Evolutionary conservation across 2,329 filamentous ascomycete genomes (phyloP).

Genomic region (Botrytis hyacinthi): DNA sequence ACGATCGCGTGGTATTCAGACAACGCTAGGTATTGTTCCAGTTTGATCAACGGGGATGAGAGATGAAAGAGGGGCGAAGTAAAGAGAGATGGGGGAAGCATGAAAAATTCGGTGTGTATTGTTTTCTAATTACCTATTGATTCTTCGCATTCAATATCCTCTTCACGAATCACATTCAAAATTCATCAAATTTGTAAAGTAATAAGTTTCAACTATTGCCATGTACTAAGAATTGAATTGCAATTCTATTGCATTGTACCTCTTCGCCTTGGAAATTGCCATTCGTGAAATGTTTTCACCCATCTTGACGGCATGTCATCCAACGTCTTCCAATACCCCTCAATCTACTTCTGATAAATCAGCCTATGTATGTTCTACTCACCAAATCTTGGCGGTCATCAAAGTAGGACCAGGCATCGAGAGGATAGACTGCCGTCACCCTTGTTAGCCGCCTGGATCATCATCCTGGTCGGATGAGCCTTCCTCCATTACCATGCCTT

Average conservation of each 20-base stretch:
- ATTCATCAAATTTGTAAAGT: constrained; percentile 20
- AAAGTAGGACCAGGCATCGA: constrained; percentile 49
- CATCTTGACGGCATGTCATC: constrained; percentile 55
- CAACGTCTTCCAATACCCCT: constrained; percentile 60
- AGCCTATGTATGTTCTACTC: background rate
- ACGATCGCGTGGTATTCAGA: constrained; percentile 11
- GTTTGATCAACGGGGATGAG: background rate
- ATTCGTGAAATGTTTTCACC: constrained; percentile 20
- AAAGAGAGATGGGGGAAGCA: background rate
- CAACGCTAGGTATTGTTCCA: background rate
- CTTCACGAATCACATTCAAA: constrained; percentile 15
- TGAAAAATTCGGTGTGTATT: constrained; percentile 26
- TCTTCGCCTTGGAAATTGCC: background rate
- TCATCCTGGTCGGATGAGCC: constrained; percentile 63
- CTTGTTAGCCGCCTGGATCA: constrained; percentile 60
- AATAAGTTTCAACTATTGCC: constrained; percentile 27
- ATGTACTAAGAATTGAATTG: constrained; percentile 21
- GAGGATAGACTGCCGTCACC: constrained; percentile 64
- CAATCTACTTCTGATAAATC: constrained; percentile 36
- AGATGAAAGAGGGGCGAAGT: background rate
- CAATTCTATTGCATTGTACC: constrained; percentile 16
- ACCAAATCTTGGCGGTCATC: constrained; percentile 28
- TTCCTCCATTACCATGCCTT: constrained; percentile 47
- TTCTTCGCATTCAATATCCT: constrained; percentile 21
- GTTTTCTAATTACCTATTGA: constrained; percentile 23